Evolutionary conservation across 352 stramenopile species (phyloP).

Genomic region (Aphanomyces invadans): DNA sequence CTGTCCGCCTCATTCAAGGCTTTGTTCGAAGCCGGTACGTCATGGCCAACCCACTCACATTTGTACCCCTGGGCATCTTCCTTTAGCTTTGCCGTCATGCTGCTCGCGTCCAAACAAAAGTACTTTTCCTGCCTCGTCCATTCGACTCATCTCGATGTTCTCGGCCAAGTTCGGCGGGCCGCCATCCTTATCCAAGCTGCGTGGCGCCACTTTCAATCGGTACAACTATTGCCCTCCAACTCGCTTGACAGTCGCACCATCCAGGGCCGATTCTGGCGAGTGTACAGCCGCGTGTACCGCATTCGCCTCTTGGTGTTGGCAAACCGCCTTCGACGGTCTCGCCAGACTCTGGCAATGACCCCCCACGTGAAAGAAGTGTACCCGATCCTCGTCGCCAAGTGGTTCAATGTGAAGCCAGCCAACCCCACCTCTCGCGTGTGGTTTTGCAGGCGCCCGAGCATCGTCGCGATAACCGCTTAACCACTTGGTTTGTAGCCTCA

Average conservation of each 20-base stretch:
- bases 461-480: not conserved
- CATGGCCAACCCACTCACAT: not conserved
- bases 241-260: too few species aligned
- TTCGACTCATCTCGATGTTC: not conserved
- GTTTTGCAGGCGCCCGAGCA: not conserved
- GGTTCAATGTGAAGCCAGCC: not conserved
- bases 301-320: constrained; percentile 3
- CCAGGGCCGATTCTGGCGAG: not conserved
- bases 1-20: constrained; percentile 10
- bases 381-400: not conserved
- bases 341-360: not conserved
- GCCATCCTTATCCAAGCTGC: constrained; percentile 5
- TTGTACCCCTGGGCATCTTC: not conserved
- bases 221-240: not conserved
- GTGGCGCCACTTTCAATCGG: constrained; percentile 1
- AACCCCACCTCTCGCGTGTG: not conserved
- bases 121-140: constrained; percentile 7
- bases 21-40: constrained; percentile 3
- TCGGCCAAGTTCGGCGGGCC: not conserved
- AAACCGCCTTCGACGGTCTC: not conserved
- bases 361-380: not conserved
- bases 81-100: constrained; percentile 5
- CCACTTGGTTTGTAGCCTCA: too few species aligned
- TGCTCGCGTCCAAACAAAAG: constrained; percentile 4
- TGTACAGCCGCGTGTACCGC: not conserved